A percentile compares a stretch with the other conserved stretches of the same genome.
Conservation (phyloP, 257 asterid species). For the Haberlea rhodopensis region DNA sequence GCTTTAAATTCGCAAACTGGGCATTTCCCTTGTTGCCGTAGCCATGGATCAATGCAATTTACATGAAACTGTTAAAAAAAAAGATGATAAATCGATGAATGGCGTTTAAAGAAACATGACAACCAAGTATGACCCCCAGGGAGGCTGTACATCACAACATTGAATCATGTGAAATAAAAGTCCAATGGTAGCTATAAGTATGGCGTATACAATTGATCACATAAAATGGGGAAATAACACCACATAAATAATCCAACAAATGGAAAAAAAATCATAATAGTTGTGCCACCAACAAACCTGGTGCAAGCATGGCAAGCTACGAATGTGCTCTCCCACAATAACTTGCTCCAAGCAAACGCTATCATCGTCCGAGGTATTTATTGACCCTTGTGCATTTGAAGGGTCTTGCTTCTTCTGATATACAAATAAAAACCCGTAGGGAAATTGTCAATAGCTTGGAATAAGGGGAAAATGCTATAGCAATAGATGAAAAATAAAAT, state of each 20-base stretch:
- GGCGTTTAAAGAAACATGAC: neutral
- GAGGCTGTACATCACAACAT: neutral
- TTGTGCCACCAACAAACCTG: slow-evolving; percentile 49
- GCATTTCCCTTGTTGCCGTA: slow-evolving; percentile 95
- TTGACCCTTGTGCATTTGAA: slow-evolving; percentile 39
- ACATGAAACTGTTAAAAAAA: slow-evolving; percentile 75
- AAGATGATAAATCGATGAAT: neutral
- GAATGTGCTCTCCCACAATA: slow-evolving; percentile 72
- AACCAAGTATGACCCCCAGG: too few relatives aligned
- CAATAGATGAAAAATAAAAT: neutral
- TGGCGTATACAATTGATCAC: neutral
- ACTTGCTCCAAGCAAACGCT: slow-evolving; percentile 99
- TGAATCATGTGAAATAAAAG: too few relatives aligned
- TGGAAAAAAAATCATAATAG: too few relatives aligned
- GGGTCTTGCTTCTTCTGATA: slow-evolving; percentile 76
- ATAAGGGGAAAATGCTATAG: neutral
- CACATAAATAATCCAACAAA: slow-evolving; percentile 6
- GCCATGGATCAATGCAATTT: slow-evolving; percentile 97
- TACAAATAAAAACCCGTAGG: neutral
- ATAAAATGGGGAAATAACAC: neutral
- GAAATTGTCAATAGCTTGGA: neutral
- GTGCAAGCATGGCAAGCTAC: slow-evolving; percentile 98
- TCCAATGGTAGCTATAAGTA: too few relatives aligned
- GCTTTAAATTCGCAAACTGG: slow-evolving; percentile 94
- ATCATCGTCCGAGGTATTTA: slow-evolving; percentile 66